Percentiles rank a stretch among this genome's conserved stretches.
phyloP scores from a whole-genome alignment of 192 early-diverging fungal species.

The Podila minutissima region DNA sequence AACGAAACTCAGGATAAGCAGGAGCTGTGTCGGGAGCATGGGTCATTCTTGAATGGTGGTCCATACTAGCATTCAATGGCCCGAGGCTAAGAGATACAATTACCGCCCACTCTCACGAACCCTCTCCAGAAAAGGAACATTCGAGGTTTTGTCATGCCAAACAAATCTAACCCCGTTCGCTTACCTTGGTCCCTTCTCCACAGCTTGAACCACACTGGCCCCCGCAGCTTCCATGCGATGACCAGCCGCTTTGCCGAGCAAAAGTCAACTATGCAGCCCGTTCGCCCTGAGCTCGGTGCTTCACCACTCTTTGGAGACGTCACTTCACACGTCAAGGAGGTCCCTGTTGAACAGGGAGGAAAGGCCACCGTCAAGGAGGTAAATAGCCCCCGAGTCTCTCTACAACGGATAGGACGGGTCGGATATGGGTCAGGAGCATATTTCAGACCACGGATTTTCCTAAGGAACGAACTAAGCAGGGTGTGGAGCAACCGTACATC shows the following conservation, averaged over 20 bases:
- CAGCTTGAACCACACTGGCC: constrained; percentile 27
- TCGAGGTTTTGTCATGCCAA: no score
- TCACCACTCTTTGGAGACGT: constrained; percentile 47
- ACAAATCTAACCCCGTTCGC: neutral
- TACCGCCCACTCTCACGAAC: no score
- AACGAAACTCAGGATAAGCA: neutral
- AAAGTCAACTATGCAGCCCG: constrained; percentile 32
- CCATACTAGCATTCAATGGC: no score
- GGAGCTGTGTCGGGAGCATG: no score
- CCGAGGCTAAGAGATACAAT: no score
- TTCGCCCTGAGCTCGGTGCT: constrained; percentile 34
- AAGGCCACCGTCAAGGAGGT: constrained; percentile 46
- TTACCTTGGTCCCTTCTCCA: neutral
- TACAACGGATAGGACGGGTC: neutral
- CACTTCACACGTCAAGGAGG: constrained; percentile 33
- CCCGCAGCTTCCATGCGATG: constrained; percentile 41
- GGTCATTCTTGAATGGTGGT: no score
- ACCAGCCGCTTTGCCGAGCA: constrained; percentile 36
- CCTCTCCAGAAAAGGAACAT: no score
- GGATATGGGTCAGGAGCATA: neutral
- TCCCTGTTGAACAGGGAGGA: constrained; percentile 42
- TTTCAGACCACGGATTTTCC: neutral
- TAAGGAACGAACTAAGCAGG: neutral
- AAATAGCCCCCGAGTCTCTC: neutral
- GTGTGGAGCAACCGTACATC: no score